phyloP scores from a whole-genome alignment of 495 filamentous ascomycete genomes.

The Penicillium lividum region DNA sequence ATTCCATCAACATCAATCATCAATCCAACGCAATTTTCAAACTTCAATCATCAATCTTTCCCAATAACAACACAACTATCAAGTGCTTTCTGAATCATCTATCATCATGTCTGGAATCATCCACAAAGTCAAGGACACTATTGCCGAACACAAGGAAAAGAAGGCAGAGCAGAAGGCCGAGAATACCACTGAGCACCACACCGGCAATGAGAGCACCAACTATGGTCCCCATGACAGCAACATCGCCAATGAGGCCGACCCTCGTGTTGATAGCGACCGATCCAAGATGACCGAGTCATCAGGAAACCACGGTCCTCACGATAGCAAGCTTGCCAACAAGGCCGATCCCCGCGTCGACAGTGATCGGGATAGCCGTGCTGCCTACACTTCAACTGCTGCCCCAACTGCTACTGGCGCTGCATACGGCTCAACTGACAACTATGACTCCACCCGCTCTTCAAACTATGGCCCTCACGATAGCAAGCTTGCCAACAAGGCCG shows the following conservation, averaged over 20 bases:
- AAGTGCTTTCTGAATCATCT: neutral
- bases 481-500: constrained; percentile 24
- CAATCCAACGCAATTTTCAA: neutral
- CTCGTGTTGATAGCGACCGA: constrained; percentile 11
- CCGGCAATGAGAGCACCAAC: constrained; percentile 15
- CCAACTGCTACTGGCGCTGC: constrained; percentile 12
- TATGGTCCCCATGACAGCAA: constrained; percentile 27
- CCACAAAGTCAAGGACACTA: constrained; percentile 68
- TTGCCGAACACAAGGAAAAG: constrained; percentile 43
- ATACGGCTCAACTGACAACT: constrained; percentile 14
- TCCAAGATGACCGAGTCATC: neutral
- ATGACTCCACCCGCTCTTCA: constrained; percentile 14
- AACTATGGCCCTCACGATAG: constrained; percentile 24
- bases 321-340: constrained; percentile 23
- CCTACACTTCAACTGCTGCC: constrained; percentile 10
- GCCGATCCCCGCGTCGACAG: constrained; percentile 25
- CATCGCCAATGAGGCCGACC: constrained; percentile 19
- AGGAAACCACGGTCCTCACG: constrained; percentile 22
- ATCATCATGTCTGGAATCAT: constrained; percentile 62
- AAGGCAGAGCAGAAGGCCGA: neutral
- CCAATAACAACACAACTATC: neutral
- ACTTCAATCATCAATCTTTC: neutral
- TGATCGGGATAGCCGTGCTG: constrained; percentile 10
- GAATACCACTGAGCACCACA: neutral
- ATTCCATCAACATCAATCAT: neutral